Conservation (phyloP, 306 rosid species). For the Malus sylvestris region DNA sequence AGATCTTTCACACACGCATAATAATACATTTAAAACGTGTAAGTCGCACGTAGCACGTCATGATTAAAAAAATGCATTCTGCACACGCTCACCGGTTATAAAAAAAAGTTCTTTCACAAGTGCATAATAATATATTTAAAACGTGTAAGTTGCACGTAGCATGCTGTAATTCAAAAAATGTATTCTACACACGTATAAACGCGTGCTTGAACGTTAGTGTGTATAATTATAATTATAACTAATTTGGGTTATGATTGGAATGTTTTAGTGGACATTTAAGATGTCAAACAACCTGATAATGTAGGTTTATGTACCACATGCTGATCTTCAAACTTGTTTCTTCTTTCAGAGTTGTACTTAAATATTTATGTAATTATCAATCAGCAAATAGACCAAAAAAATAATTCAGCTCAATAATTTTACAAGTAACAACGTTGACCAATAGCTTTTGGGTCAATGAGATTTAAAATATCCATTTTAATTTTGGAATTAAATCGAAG, state of each 20-base stretch:
- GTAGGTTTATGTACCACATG: neutral
- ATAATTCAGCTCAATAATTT: neutral
- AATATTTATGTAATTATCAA: neutral
- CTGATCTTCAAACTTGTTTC: neutral
- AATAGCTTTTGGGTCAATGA: neutral
- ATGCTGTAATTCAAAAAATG: no score
- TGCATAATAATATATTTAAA: no score
- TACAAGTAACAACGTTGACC: neutral
- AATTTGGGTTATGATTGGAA: neutral
- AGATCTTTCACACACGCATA: no score
- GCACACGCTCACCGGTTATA: no score
- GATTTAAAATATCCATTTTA: neutral
- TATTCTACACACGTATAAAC: no score
- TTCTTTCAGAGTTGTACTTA: neutral
- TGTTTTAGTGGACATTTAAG: neutral
- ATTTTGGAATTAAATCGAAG: neutral
- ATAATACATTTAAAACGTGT: no score
- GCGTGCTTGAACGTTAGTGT: no score
- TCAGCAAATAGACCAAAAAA: neutral
- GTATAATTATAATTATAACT: neutral
- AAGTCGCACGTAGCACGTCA: no score
- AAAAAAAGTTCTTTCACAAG: fast-evolving
- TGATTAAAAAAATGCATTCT: no score
- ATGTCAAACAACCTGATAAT: neutral
- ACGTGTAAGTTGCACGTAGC: no score